Evolutionary conservation across 768 basidiomycete genomes (phyloP), one percentile per base, ranked within the genome.

Genomic region (Phylloporus arenicola): DNA sequence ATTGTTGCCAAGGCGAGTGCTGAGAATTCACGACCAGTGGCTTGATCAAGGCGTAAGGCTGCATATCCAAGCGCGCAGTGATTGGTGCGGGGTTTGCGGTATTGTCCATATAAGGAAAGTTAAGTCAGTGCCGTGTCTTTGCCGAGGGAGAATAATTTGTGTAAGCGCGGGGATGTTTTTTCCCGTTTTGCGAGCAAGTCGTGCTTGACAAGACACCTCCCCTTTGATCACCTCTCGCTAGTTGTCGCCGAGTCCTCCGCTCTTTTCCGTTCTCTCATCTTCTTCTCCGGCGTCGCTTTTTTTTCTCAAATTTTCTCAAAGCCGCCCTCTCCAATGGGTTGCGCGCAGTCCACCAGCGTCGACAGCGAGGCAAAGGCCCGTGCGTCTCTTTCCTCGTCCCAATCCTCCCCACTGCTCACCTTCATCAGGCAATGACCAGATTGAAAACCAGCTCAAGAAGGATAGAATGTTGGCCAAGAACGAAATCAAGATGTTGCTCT

Each of bases 401-500:
- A 19, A 12, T 37, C 13, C 30, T 1, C 16, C 29, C 17, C 29
- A 2, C 20, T 19, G 0, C 40, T 27, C 50, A 39, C 14, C 31
- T 2, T 37, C n/a, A 12, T 6, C 53, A 91, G 89, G 90, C 65
- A 92, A 92, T 63, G 91, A 93, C 62, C 90, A 88, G 75, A 95
- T 95, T 57, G 92, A 95, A 75, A 86, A 72, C 70, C 92, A 95
- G 70, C 81, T 95, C 58, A 91, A 87, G 76, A 76, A 83, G 61
- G 92, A 95, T 73, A 74, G 86, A 39, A 80, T 88, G 75, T 83
- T 86, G 79, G 84, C 86, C 38, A 91, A 90, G 77, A 93, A 92
- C 61, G 92, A 93, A 69, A 92, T 94, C 64, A 94, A 97, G 75
- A 95, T 97, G 93, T 67, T 97, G 54, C 68, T 98, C 51, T 77